Evolutionary conservation across 805 yeast genomes (phyloP), one percentile per base, ranked within the genome.

Genomic region (Metschnikowia koreensis): DNA sequence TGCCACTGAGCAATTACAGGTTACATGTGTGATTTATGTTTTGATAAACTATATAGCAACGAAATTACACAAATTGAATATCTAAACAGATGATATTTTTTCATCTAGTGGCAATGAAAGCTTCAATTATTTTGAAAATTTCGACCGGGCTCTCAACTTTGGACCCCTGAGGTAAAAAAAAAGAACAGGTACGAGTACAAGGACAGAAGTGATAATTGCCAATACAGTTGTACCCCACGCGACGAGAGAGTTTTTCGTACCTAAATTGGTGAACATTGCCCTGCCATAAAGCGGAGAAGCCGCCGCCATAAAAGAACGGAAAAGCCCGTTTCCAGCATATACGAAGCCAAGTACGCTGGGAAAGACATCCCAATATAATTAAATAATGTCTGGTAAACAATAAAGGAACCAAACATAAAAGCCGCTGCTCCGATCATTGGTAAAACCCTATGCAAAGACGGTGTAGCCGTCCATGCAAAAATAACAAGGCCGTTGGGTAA

Each of bases 181-280:
- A 36, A n/a, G n/a, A n/a, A 79, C 70, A 8, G 85, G 84, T 43
- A 81, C 76, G 0, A 68, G 60, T 22, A 78, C 67, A 71, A 82
- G 64, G 0, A 62, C 77, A 29, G 42, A 11, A 17, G 45, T 36
- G 31, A 49, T 39, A 33, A 43, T 44, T 4, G 50, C 50, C 15
- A 55, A 45, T 28, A 55, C 4, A 41, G 40, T 47, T 5, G 55
- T 38, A 10, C 57, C 57, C 55, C 59, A 55, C 4, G 53, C 57
- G 26, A 55, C 53, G 7, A 51, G 51, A 26, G 29, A 53, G 34
- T 45, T 49, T 8, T 47, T 43, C 27, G 50, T 40, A 39, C 44
- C 42, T 38, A 50, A 38, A 34, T 53, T 53, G 15, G 34, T 38
- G 41, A 53, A 55, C 57, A 55, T 42, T 6, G 51, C 42, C 22